Percentiles rank a stretch among this genome's conserved stretches.
These are phyloP conservation scores for Gnomoniopsis smithogilvyi DNA, from an alignment of 2,329 filamentous ascomycete species.

Conservation along the genomic window DNA sequence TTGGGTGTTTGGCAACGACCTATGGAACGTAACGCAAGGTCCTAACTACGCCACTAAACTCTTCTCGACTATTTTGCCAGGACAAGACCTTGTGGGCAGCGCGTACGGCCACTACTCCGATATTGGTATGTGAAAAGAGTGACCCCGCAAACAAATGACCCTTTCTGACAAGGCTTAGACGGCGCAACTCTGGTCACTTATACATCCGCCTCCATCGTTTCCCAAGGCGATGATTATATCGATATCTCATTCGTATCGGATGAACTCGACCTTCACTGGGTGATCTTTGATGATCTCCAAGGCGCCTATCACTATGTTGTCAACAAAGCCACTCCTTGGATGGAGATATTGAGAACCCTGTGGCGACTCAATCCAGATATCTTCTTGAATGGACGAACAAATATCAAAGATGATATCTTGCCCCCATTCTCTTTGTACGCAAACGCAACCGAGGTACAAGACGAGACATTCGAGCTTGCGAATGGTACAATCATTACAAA, in stretches of 20 bases:
- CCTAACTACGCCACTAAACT: constrained; percentile 20
- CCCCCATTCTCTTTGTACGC: constrained; percentile 41
- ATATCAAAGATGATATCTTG: constrained; percentile 41
- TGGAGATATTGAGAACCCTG: constrained; percentile 48
- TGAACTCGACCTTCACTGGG: constrained; percentile 50
- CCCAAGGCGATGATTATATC: constrained; percentile 31
- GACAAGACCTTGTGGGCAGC: constrained; percentile 27
- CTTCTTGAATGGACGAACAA: constrained; percentile 43
- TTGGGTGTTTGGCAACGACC: constrained; percentile 31
- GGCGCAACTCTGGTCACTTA: constrained; percentile 43
- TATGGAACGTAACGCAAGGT: constrained; percentile 25
- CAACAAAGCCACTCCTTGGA: constrained; percentile 42
- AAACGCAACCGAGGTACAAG: constrained; percentile 45
- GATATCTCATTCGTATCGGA: constrained; percentile 44
- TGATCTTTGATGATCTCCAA: constrained; percentile 43
- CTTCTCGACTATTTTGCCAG: constrained; percentile 22
- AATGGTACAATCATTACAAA: constrained; percentile 50
- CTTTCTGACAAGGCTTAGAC: constrained; percentile 35
- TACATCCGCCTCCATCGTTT: constrained; percentile 41
- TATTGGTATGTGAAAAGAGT: constrained; percentile 22
- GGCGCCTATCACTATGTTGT: constrained; percentile 57
- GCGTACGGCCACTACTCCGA: constrained; percentile 30
- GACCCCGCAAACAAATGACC: not conserved
- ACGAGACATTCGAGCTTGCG: constrained; percentile 48
- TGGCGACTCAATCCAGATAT: constrained; percentile 47